Conservation (phyloP, 352 stramenopile genomes). For the Phytopythium kandeliae region DNA sequence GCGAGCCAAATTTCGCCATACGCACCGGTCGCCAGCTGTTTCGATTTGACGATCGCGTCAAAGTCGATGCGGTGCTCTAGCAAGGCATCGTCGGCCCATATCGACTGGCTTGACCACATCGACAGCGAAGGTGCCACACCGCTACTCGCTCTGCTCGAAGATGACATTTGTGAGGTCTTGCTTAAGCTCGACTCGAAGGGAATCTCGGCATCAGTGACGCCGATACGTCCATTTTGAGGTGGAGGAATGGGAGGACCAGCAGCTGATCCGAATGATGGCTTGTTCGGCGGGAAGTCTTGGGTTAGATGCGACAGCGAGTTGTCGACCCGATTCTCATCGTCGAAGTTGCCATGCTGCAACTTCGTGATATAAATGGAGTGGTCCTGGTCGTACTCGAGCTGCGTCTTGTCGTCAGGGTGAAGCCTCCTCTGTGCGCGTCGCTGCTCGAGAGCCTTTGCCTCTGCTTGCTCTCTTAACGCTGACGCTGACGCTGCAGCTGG, state of each 20-base stretch:
- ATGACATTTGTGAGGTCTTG: background rate
- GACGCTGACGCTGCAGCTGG: background rate
- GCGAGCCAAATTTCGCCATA: constrained; percentile 42
- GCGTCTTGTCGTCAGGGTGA: background rate
- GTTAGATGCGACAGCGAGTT: background rate
- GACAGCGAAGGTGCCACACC: background rate
- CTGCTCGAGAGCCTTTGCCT: background rate
- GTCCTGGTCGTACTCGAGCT: constrained; percentile 8
- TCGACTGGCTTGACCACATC: constrained; percentile 7
- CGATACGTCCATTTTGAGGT: background rate
- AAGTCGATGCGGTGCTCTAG: constrained; percentile 45
- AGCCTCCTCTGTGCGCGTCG: background rate
- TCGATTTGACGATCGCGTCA: constrained; percentile 19
- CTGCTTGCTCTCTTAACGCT: background rate
- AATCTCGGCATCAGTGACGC: background rate
- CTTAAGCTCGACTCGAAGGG: background rate
- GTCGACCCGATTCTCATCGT: background rate
- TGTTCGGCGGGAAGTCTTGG: background rate
- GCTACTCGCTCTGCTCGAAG: background rate
- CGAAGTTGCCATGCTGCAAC: constrained; percentile 4
- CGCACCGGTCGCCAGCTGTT: constrained; percentile 27
- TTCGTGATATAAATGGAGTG: constrained; percentile 8
- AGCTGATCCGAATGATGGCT: background rate
- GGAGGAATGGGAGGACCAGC: background rate
- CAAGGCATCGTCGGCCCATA: constrained; percentile 64